Percentiles rank a stretch among this genome's conserved stretches.
phyloP scores from a whole-genome alignment of 306 rosid species.

The Calophaca sinica region DNA sequence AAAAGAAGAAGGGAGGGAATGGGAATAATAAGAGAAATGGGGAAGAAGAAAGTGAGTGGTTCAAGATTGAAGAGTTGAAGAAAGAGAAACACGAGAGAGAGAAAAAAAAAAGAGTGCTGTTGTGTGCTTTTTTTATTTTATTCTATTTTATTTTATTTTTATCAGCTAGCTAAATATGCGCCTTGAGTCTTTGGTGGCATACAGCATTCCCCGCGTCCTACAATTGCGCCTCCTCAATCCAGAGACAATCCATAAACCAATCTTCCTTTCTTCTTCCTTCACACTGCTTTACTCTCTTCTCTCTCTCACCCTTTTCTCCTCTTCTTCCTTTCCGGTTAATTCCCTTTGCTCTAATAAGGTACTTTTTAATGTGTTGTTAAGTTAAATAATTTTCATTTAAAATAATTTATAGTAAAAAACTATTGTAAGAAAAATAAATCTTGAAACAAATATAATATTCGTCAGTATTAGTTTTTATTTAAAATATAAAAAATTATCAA shows the following conservation, averaged over 20 bases:
- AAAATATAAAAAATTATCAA: too few species aligned
- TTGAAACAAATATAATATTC: too few species aligned
- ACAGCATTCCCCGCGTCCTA: background rate
- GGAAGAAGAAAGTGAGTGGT: background rate
- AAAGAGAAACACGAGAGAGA: conserved; percentile 8
- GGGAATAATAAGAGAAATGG: background rate
- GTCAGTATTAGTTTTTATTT: too few species aligned
- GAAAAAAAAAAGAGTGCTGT: conserved; percentile 7
- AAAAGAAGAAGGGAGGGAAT: conserved; percentile 15
- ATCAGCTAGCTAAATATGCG: conserved; percentile 24
- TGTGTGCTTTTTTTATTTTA: too few species aligned
- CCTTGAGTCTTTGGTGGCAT: background rate
- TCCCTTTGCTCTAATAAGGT: background rate
- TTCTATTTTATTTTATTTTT: background rate
- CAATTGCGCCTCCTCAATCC: background rate
- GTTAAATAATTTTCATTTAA: too few species aligned
- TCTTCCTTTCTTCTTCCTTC: background rate
- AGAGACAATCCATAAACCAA: background rate
- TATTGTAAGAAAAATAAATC: too few species aligned
- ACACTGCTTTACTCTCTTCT: background rate
- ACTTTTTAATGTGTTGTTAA: too few species aligned
- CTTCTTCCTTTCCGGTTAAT: background rate
- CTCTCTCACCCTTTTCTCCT: background rate
- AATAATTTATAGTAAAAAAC: too few species aligned
- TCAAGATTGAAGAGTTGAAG: conserved; percentile 14